Base-by-base conservation (phyloP, 2,329 filamentous ascomycete species). In the Podosphaera xanthii region DNA sequence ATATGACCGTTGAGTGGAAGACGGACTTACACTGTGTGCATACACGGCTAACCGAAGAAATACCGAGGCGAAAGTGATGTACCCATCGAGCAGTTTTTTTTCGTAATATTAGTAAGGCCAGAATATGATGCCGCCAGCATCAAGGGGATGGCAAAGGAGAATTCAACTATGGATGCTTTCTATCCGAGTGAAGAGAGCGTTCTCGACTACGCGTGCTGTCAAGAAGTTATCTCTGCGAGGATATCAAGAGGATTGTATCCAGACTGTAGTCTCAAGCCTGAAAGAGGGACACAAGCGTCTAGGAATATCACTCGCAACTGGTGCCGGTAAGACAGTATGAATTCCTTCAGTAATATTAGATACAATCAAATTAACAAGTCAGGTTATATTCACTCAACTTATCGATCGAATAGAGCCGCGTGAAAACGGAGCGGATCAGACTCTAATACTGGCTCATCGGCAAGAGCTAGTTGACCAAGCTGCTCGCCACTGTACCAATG, bases 351-450 rank as follows among this genome's bases (percentile, higher is more conserved):
- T 55, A 12, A 22, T 22, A 7, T 6, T 22, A 36, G 22, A 31
- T 5, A 42, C 6, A 40, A 2, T n/a, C n/a, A 48, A 40, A 9
- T 60, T 62, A 62, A 67, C 31, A 1, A 34, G 31, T 14, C 64
- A 88, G 85, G 83, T 98, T 68, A 90, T 98, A 65, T 98, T 98
- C 73, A 97, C 91, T 10, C 89, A 95, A 69, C 77, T 98, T 53
- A 94, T 98, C 62, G 82, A 87, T 66, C 84, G 86, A 60, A 76
- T 97, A 57, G 70, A 74, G 58, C 71, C 82, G 4, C 75, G 74
- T 9, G 73, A 75, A 58, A 69, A 76, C 36, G 68, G 72, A 61
- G 84, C 83, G 31, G 80, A 80, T 1, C 87, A 88, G 68, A 94
- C 91, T 0, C 77, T 98, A 60, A 94, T 98, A 63, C 76, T 98